Percentiles rank a stretch among this genome's conserved stretches.
Conservation (phyloP, 2,329 filamentous ascomycete genomes). For the Parastagonospora nodorum region DNA sequence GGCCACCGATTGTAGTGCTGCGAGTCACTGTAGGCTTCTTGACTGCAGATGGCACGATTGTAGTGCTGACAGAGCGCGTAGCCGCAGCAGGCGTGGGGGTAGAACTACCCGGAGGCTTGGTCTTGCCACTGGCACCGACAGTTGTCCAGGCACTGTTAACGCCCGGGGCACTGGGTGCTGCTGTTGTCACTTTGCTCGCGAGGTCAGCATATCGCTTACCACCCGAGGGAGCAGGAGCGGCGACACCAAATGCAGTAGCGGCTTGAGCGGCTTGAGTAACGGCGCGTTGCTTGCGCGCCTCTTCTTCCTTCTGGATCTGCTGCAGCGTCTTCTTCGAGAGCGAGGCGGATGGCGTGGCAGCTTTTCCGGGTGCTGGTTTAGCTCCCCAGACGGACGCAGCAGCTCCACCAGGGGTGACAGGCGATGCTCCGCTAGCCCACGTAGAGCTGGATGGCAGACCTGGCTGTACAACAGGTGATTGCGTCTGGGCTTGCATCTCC, state of each 20-base stretch:
- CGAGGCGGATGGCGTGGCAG: slow-evolving; percentile 45
- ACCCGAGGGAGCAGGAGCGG: slow-evolving; percentile 49
- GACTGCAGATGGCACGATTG: slow-evolving; percentile 46
- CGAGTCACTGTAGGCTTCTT: slow-evolving; percentile 62
- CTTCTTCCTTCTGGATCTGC: slow-evolving; percentile 96
- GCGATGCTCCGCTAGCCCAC: slow-evolving; percentile 77
- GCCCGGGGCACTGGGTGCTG: slow-evolving; percentile 48
- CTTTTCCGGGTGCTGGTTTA: slow-evolving; percentile 60
- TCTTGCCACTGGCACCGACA: slow-evolving; percentile 90
- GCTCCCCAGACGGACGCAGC: slow-evolving; percentile 62
- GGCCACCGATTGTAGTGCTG: slow-evolving; percentile 52
- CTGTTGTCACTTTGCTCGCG: slow-evolving; percentile 72
- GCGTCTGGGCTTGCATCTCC: slow-evolving; percentile 70
- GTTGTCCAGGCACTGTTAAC: slow-evolving; percentile 81
- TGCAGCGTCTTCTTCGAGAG: slow-evolving; percentile 84
- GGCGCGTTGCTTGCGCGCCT: slow-evolving; percentile 81
- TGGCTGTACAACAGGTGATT: slow-evolving; percentile 64
- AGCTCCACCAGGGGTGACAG: slow-evolving; percentile 61
- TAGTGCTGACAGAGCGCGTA: slow-evolving; percentile 54
- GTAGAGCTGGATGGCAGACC: slow-evolving; percentile 87
- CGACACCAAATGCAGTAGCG: slow-evolving; percentile 50
- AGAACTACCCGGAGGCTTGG: slow-evolving; percentile 72
- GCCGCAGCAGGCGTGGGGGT: slow-evolving; percentile 53
- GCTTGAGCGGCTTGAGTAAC: slow-evolving; percentile 57
- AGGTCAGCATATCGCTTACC: slow-evolving; percentile 95